Evolutionary conservation across 2,329 filamentous ascomycete species (phyloP), one percentile per base, ranked within the genome.

Genomic region (Tympanopsis confertula): DNA sequence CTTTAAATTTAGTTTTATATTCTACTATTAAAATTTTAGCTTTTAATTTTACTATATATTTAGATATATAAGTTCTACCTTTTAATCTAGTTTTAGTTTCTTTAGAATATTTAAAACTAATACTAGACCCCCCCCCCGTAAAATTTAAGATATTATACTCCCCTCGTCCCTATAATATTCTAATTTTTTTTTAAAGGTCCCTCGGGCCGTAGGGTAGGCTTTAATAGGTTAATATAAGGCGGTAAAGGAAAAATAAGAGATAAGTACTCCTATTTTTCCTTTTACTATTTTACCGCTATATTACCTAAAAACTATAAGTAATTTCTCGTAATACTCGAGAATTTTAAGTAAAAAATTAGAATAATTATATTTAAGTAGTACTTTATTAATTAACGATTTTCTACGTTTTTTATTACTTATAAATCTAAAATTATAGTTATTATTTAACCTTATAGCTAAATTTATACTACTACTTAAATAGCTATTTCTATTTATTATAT

Each of bases 71-170:
- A 10, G 7, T 26, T n/a, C 7, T 35, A 29, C 24, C 18, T 35
- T 17, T 18, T 35, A 33, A 38, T 13, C 28, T 38, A 14, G 32
- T 14, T 19, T 15, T 35, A 7, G 14, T 19, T 13, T 35, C n/a
- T 35, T 35, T 17, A 7, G 20, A 33, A 38, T 35, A 15, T 33
- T 26, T 26, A n/a, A 15, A 32, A 38, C 33, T 22, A n/a, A 33
- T 38, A 38, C 20, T 20, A 38, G 29, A 29, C n/a, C 29, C 24
- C 35, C 20, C 33, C n/a, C 29, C 24, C 35, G 33, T 35, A 38
- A 18, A 13, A 18, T 38, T 38, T 20, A 29, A 20, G 15, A 32
- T 33, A 32, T 33, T 38, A 33, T 38, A 37, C 20, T 38, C 22
- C n/a, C n/a, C n/a, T n/a, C n/a, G n/a, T n/a, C n/a, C n/a, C n/a